Base-by-base conservation (phyloP, 208 protist genomes). In the Crithidia bombi region DNA sequence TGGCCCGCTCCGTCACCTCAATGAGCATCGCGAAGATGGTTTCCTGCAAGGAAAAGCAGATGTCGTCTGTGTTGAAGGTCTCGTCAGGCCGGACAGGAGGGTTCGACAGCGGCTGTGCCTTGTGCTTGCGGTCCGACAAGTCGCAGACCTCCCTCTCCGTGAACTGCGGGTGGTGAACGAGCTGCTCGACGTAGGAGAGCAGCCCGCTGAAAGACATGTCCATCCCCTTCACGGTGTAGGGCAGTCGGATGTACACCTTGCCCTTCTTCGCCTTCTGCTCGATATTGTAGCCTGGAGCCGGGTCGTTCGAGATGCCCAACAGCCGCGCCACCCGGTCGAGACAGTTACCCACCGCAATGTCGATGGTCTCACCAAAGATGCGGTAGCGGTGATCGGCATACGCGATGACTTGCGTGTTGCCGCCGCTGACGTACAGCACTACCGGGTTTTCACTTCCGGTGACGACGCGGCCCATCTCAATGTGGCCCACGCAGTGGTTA, bases 291-390 rank as follows among this genome's bases (percentile, higher is more conserved):
- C 99, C 99, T 15, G 99, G 99, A 0, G 91, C 86, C 3, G 99
- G 99, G 71, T 99, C 98, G 79, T 99, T 99, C 9, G 98, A 94
- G 10, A 99, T 89, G 25, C 79, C 73, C n/a, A 99, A 84, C 7
- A 98, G 67, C 15, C 95, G 80, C 17, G 99, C 98, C 47, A 99
- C 96, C 21, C 98, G 75, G 75, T 99, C 99, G 3, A 99, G 85
- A 78, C 96, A 99, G 87, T 99, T 99, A 38, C 98, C 98, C 39
- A 99, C 94, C 0, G 98, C 99, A 69, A 99, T 99, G 81, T 99
- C 99, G 71, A 99, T 99, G 15, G 99, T 99, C 81, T 99, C 99
- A 2, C 99, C 99, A 93, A 99, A 99, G 46, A 99, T 99, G 35
- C 98, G 86, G 82, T 99, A 99, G 30, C 92, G 85, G 49, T 95